Base-by-base conservation (phyloP, 2,329 filamentous ascomycete genomes). In the Cryphonectria carpinicola region DNA sequence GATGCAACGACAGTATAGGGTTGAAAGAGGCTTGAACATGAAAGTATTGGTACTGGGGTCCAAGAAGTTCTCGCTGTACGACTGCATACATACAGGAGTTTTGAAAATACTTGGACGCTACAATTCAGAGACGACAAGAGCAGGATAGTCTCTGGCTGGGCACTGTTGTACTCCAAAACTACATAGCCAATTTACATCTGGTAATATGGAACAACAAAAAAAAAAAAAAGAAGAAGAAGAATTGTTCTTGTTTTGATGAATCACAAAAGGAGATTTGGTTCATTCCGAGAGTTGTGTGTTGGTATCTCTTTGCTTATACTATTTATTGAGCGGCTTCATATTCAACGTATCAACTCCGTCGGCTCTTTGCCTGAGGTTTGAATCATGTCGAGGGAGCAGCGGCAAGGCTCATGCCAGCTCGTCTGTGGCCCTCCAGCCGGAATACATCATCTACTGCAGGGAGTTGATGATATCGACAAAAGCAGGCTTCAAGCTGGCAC, bases 401-500 rank as follows among this genome's bases (percentile, higher is more conserved):
- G 63, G 63, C 46, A 14, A n/a, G 17, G 8, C 25, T 11, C 63
- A 32, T 35, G 37, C 46, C 49, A 35, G 58, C 61, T 35, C n/a
- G 32, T n/a, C 39, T 10, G 43, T 70, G 43, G 54, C 11, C 25
- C 49, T 70, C 66, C 67, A 68, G 49, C 65, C 68, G 74, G 65
- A 65, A 70, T 66, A 69, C 65, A 66, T 79, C 66, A 65, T 79
- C 82, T 84, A 88, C 79, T 82, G 80, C 78, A 83, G 85, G 81
- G 82, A 81, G 84, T 89, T 89, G 83, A 89, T 85, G 76, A 89
- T 89, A 74, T 89, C 86, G 78, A 88, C 82, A 75, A 89, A 98
- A 76, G 93, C 95, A 80, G 95, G 95, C 91, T 98, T 98, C 85
- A 98, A 89, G 82, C 93, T 96, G 80, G 95, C 95, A 83, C 95